These are phyloP conservation scores for Apiotrichum gracile DNA, from an alignment of 1,284 basidiomycete genomes.

Conservation along the genomic window DNA sequence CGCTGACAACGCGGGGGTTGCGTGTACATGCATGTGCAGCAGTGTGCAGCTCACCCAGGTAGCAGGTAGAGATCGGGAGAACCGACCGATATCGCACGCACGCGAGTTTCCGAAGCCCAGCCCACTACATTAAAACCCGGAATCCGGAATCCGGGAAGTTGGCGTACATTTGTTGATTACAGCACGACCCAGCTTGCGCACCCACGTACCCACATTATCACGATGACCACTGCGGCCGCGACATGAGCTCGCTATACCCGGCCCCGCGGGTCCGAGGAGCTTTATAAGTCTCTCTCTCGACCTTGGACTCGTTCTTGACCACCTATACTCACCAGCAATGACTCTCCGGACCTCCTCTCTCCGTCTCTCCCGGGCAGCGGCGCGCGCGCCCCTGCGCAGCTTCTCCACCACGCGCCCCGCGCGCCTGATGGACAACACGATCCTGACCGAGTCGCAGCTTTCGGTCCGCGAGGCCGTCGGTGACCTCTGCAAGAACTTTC, in stretches of 20 bases:
- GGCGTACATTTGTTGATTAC: no score
- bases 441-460: constrained; percentile 17
- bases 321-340: not conserved
- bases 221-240: no score
- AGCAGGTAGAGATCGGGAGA: not conserved
- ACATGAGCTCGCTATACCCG: no score
- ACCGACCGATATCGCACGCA: not conserved
- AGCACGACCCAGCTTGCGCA: no score
- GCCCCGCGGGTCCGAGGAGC: not conserved
- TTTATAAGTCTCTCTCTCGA: not conserved
- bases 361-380: not conserved
- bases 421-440: constrained; percentile 14
- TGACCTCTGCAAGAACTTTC: constrained; percentile 7
- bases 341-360: not conserved
- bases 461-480: constrained; percentile 13
- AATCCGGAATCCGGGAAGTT: not conserved
- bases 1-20: no score
- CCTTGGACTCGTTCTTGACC: no score
- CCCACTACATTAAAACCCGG: not conserved
- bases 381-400: not conserved
- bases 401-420: constrained; percentile 3
- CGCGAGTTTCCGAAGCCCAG: not conserved
- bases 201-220: no score
- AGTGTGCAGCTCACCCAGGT: no score
- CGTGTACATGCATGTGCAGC: no score